A percentile compares a stretch with the other conserved stretches of the same genome.
Evolutionary conservation across 1,284 basidiomycete genomes (phyloP).

Genomic region (Porogramme epimiltina): DNA sequence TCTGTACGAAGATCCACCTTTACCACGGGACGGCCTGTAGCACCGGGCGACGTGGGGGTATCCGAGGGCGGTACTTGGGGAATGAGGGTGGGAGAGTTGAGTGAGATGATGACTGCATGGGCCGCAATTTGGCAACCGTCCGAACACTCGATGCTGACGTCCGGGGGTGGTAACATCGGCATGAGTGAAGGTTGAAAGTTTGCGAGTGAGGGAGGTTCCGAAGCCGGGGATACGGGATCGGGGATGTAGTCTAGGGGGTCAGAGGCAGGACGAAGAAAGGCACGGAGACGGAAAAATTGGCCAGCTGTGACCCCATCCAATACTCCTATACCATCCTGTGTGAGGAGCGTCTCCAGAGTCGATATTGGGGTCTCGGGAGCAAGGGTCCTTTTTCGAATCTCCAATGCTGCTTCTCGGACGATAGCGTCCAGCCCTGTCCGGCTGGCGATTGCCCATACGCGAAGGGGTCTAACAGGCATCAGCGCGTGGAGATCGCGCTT

Average conservation of each 20-base stretch:
- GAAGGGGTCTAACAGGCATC: constrained; percentile 29
- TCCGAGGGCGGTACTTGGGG: not conserved
- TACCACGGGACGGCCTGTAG: not conserved
- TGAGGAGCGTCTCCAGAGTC: not conserved
- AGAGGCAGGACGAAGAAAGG: not conserved
- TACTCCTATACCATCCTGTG: not conserved
- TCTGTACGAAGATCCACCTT: not conserved
- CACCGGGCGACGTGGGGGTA: not conserved
- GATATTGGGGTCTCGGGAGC: not conserved
- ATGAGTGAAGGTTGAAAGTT: not conserved
- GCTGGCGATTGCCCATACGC: constrained; percentile 30
- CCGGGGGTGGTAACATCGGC: constrained; percentile 18
- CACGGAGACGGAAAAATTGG: constrained; percentile 9
- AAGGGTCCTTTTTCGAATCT: not conserved
- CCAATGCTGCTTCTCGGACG: not conserved
- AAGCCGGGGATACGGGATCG: not conserved
- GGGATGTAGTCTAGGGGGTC: not conserved
- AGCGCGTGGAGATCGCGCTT: constrained; percentile 20
- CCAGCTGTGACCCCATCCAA: constrained; percentile 11
- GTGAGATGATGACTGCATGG: not conserved
- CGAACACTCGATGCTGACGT: constrained; percentile 47
- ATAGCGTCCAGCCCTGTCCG: constrained; percentile 6
- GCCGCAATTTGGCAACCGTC: constrained; percentile 48
- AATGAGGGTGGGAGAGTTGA: not conserved
- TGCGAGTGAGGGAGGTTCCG: too few relatives aligned